A percentile compares a stretch with the other conserved stretches of the same genome.
Conservation (phyloP, 306 rosid species). For the Astragalus glycyphyllos region DNA sequence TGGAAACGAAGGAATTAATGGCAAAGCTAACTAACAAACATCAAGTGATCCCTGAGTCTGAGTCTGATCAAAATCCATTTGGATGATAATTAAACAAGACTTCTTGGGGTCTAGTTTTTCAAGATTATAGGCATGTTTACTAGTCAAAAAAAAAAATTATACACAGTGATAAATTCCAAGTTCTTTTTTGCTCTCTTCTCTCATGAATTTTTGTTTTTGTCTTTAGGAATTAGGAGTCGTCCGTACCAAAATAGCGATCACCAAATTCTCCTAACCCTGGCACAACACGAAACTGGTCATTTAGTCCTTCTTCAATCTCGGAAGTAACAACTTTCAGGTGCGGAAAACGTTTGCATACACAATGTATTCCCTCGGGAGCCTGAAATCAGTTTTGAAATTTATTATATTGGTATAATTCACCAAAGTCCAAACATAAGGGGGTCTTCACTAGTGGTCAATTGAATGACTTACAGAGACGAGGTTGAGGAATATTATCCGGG, state of each 20-base stretch:
- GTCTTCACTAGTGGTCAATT: conserved; percentile 3
- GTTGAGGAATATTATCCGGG: conserved; percentile 85
- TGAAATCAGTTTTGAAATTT: conserved; percentile 41
- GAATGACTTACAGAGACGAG: conserved; percentile 78
- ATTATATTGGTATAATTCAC: background rate
- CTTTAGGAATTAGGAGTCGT: conserved; percentile 37
- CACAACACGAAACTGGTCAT: conserved; percentile 73
- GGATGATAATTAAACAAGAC: too few species aligned
- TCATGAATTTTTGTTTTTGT: background rate
- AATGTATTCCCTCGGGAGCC: conserved; percentile 92
- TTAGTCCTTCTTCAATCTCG: conserved; percentile 76
- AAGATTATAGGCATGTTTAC: conserved; percentile 8
- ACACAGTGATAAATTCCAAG: conserved; percentile 14
- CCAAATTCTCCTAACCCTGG: conserved; percentile 93
- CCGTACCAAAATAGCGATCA: conserved; percentile 93
- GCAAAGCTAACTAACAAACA: background rate
- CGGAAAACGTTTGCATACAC: conserved; percentile 77
- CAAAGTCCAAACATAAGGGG: background rate
- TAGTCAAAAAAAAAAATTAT: background rate
- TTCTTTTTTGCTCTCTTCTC: background rate
- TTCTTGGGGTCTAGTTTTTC: background rate
- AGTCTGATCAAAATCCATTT: background rate
- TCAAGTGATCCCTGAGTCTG: background rate
- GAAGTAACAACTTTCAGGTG: conserved; percentile 81
- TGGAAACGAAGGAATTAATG: background rate